phyloP scores from a whole-genome alignment of 2,329 filamentous ascomycete genomes.

The Pseudocercospora vitis region DNA sequence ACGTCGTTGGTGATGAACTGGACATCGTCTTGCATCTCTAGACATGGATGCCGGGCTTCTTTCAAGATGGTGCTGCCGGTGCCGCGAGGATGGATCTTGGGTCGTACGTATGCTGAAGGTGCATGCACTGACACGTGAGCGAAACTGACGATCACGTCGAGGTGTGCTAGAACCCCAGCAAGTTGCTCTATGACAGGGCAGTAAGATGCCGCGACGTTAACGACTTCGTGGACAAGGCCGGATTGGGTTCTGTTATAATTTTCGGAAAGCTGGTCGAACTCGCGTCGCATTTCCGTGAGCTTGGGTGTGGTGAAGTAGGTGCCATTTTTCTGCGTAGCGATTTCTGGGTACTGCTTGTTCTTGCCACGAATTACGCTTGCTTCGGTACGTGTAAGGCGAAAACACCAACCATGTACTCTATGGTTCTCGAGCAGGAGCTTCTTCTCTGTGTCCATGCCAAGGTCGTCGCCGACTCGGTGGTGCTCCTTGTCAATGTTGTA shows the following conservation, averaged over 20 bases:
- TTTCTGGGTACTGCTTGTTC: conserved; percentile 77
- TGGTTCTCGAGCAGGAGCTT: conserved; percentile 98
- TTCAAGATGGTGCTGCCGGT: conserved; percentile 85
- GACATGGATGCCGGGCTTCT: conserved; percentile 92
- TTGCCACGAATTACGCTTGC: conserved; percentile 92
- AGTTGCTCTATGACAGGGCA: conserved; percentile 88
- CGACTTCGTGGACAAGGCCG: conserved; percentile 87
- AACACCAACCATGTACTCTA: conserved; percentile 93
- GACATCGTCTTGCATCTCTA: conserved; percentile 98
- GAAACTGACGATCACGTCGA: conserved; percentile 93
- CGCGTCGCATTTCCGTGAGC: conserved; percentile 76
- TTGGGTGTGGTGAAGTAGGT: conserved; percentile 93
- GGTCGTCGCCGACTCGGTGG: conserved; percentile 70
- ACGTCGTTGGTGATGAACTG: conserved; percentile 99
- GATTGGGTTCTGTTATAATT: conserved; percentile 95
- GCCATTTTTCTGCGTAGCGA: conserved; percentile 97
- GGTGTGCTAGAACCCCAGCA: conserved; percentile 82
- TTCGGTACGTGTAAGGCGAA: conserved; percentile 87
- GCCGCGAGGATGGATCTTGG: conserved; percentile 84
- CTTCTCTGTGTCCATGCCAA: conserved; percentile 92
- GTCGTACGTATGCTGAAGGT: conserved; percentile 85
- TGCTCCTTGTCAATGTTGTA: conserved; percentile 84
- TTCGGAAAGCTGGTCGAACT: conserved; percentile 89
- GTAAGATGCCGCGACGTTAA: conserved; percentile 90
- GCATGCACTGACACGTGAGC: conserved; percentile 92